Base-by-base conservation (phyloP, 2,329 filamentous ascomycete species). In the Sodiomyces alkalinus region DNA sequence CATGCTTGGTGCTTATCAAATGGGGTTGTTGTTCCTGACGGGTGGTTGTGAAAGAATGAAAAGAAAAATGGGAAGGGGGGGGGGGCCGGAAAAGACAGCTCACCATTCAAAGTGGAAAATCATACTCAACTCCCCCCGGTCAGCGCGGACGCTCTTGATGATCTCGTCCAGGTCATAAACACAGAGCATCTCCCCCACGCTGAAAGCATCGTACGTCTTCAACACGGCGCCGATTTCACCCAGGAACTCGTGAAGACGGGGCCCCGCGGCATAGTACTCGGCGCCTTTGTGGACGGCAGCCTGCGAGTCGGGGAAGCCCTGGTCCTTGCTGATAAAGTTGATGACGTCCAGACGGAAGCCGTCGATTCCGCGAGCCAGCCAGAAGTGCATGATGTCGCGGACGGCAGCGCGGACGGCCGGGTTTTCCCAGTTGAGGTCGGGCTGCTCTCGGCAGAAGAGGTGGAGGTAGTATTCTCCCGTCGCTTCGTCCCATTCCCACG, bases 371-470 rank as follows among this genome's bases (percentile, higher is more conserved):
- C 68, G 67, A 35, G 79, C 60, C 2, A 83, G 63, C 79, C 79
- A 85, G 51, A 83, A 85, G 14, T 64, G 62, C 60, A 81, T 75
- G 14, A 74, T 63, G 22, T 74, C 59, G 45, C 81, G 74, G 3
- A 80, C 72, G 3, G 73, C 74, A 31, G 64, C 52, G 19, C 76
- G 64, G 3, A 80, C 71, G 1, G 63, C 62, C 0, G 62, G 60
- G 40, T 77, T 75, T 44, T 82, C 74, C 78, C 78, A 85, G 52
- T 85, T 85, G 22, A 86, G 63, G 38, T 85, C 80, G 0, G 80
- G 79, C 44, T 83, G 79, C 38, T 77, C 68, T 4, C 62, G 64
- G 22, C 68, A 68, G 48, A 80, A 86, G 17, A 85, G 62, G 36
- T 72, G 68, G 2, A 83, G 67, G 43, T 80, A 68, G 42, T 64